Conservation (phyloP, 257 asterid genomes). For the Linderniella brevidens region DNA sequence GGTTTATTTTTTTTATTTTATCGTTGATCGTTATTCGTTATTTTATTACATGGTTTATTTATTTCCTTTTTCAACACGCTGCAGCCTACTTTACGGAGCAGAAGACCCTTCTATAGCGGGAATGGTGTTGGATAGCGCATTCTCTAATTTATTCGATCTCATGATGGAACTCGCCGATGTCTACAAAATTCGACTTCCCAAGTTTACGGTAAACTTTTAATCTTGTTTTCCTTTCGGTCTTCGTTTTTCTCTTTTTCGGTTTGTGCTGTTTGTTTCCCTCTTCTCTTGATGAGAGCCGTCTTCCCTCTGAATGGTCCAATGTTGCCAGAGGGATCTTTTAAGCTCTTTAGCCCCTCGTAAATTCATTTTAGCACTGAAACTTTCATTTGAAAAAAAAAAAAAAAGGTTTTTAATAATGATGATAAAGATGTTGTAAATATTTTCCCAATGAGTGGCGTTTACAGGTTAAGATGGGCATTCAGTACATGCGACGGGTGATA, state of each 20-base stretch:
- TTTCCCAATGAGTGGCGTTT: not conserved
- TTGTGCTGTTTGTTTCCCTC: not conserved
- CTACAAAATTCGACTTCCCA: slow-evolving; percentile 86
- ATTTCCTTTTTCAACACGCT: slow-evolving; percentile 12
- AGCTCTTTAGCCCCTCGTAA: too few species aligned
- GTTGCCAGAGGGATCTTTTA: too few species aligned
- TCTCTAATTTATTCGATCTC: slow-evolving; percentile 83
- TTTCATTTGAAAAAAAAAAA: too few species aligned
- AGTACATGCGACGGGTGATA: slow-evolving; percentile 82
- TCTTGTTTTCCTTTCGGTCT: slow-evolving; percentile 5
- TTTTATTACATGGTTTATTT: too few species aligned
- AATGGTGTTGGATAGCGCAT: slow-evolving; percentile 97
- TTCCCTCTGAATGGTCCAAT: too few species aligned
- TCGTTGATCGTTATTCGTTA: too few species aligned
- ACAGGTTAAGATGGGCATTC: slow-evolving; percentile 88
- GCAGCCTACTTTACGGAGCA: slow-evolving; percentile 96
- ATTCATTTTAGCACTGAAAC: too few species aligned
- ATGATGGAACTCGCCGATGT: slow-evolving; percentile 97
- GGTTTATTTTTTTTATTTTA: slow-evolving; percentile 5
- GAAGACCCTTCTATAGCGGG: slow-evolving; percentile 99
- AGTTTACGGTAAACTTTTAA: slow-evolving; percentile 63
- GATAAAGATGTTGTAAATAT: too few species aligned
- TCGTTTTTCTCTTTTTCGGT: not conserved
- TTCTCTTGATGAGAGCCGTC: too few species aligned
- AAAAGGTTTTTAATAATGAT: too few species aligned